Evolutionary conservation across 2,329 filamentous ascomycete genomes (phyloP), one percentile per base, ranked within the genome.

Genomic region (Aspergillus pseudonomiae): DNA sequence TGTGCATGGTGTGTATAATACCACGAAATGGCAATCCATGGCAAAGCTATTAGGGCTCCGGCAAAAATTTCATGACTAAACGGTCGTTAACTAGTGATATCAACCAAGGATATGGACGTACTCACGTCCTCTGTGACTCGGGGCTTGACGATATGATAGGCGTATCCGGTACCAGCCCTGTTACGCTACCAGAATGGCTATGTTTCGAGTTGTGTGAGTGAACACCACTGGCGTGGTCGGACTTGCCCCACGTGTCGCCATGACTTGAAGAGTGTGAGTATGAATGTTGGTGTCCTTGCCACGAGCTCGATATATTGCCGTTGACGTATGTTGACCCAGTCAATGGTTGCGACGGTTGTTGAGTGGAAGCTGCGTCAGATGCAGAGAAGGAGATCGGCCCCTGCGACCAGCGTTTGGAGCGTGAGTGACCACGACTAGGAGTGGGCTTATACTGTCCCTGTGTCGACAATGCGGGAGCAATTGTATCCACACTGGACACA

Each of bases 1-100:
- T 72, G 65, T 39, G 67, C 68, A 62, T 71, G 73, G 24, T 70
- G 67, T 50, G 68, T 67, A 39, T 73, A 70, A 45, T 75, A 78
- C 77, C 77, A 79, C 19, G 77, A 79, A 11, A 78, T 46, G 7
- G 68, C 69, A 28, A 78, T 71, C 77, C 77, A 79, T 26, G 77
- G 77, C 30, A 76, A 60, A 21, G 73, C 68, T 11, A 75, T 68
- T 34, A 87, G 74, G 60, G 85, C 67, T 28, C 83, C 83, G 6
- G 83, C 83, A 61, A 85, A 65, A 6, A 81, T 73, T 70, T 86
- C 84, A 30, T 79, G 75, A 19, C 82, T 79, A 59, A 21, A 62
- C 12, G 28, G 50, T 26, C 32, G 57, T 66, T 50, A 41, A 64
- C 6, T 14, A 58, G 6, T 19, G n/a, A 9, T 5, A 14, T 3